A percentile compares a stretch with the other conserved stretches of the same genome.
Conservation (phyloP, 73 alveolate species). For the Tetrahymena thermophila region DNA sequence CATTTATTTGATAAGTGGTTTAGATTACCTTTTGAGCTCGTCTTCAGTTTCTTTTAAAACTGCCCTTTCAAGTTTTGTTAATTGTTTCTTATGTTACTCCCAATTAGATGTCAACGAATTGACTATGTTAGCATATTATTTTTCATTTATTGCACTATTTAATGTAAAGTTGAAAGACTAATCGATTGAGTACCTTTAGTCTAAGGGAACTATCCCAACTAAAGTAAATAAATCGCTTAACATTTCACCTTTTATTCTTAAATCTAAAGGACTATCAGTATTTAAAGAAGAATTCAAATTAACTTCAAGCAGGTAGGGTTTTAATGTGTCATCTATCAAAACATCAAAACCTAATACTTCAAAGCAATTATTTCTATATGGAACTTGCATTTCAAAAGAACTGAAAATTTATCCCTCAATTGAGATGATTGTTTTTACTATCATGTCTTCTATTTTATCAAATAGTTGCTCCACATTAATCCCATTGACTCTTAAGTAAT, state of each 20-base stretch:
- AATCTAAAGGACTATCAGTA: constrained; percentile 76
- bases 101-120: background rate
- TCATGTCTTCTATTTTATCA: constrained; percentile 68
- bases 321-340: constrained; percentile 68
- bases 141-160: background rate
- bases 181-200: constrained; percentile 9
- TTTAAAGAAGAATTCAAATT: constrained; percentile 79
- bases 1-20: background rate
- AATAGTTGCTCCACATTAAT: constrained; percentile 27
- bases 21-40: constrained; percentile 33
- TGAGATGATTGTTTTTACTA: constrained; percentile 80
- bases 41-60: constrained; percentile 49
- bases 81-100: background rate
- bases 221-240: constrained; percentile 79
- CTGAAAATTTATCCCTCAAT: constrained; percentile 56
- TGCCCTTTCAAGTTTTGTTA: constrained; percentile 41
- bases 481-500: constrained; percentile 29
- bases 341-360: constrained; percentile 79
- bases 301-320: constrained; percentile 90
- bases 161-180: background rate
- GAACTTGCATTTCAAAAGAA: constrained; percentile 68
- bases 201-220: constrained; percentile 72
- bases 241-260: constrained; percentile 77
- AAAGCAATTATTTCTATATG: constrained; percentile 73
- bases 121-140: background rate